A percentile compares a stretch with the other conserved stretches of the same genome.
These are phyloP conservation scores for Fusarium miscanthi DNA, from an alignment of 2,329 filamentous ascomycete species.

Conservation along the genomic window DNA sequence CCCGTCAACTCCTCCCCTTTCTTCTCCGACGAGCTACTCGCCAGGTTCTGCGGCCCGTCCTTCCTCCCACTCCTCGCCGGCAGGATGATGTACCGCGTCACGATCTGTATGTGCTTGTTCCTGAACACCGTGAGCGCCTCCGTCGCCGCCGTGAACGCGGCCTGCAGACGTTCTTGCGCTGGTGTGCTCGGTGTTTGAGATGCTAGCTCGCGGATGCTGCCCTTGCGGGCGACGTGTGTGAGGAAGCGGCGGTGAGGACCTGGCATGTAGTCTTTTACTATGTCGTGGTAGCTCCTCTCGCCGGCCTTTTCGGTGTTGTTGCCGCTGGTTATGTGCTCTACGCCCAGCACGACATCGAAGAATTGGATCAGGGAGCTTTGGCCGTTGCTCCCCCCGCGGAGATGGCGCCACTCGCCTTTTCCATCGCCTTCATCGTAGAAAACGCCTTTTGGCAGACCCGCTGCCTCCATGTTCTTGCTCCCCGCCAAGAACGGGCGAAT, in stretches of 20 bases:
- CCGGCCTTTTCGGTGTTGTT: constrained; percentile 41
- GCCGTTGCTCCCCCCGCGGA: constrained; percentile 91
- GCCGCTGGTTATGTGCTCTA: constrained; percentile 73
- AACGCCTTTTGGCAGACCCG: constrained; percentile 84
- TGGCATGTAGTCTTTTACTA: constrained; percentile 93
- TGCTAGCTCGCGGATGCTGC: constrained; percentile 80
- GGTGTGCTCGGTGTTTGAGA: constrained; percentile 61
- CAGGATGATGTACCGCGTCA: constrained; percentile 89
- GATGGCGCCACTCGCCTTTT: constrained; percentile 75
- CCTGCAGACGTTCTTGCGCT: constrained; percentile 58
- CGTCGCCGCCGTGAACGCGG: constrained; percentile 76
- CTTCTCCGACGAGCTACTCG: constrained; percentile 56
- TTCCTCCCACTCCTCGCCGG: constrained; percentile 65
- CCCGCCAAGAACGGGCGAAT: constrained; percentile 91
- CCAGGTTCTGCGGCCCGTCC: constrained; percentile 53
- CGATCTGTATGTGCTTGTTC: constrained; percentile 89
- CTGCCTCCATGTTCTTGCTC: constrained; percentile 89
- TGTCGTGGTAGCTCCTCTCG: constrained; percentile 60
- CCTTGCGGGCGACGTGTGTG: constrained; percentile 72
- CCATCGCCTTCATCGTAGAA: constrained; percentile 82
- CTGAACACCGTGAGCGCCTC: constrained; percentile 80
- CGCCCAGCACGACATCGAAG: constrained; percentile 86
- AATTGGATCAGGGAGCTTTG: constrained; percentile 94
- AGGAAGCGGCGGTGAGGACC: constrained; percentile 84
- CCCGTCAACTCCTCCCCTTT: constrained; percentile 71